phyloP scores from a whole-genome alignment of 208 protist genomes.

The Leishmania tropica region DNA sequence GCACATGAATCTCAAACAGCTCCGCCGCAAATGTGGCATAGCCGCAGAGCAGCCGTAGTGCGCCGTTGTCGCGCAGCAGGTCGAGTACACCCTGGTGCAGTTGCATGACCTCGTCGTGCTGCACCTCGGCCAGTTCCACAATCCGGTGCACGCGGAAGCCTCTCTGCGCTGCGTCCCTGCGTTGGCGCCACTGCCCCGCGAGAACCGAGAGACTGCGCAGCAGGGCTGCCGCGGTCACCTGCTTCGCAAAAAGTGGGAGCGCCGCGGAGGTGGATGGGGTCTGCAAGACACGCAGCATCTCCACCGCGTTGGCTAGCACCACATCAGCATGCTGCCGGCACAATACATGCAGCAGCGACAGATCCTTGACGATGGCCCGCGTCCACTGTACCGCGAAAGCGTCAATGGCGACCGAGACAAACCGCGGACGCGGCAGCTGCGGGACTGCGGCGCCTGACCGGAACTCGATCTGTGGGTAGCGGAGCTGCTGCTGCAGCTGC shows the following conservation, averaged over 20 bases:
- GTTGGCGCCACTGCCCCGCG: conserved; percentile 8
- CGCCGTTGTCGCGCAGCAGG: conserved; percentile 41
- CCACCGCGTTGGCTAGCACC: conserved; percentile 20
- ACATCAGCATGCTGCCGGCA: conserved; percentile 7
- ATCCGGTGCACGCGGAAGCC: not conserved
- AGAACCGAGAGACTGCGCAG: conserved; percentile 21
- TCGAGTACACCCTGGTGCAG: conserved; percentile 24
- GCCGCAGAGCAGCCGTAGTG: conserved; percentile 62
- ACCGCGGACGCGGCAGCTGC: not conserved
- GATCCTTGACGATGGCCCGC: conserved; percentile 3
- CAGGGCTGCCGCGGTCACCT: conserved; percentile 10
- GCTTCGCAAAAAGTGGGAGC: conserved; percentile 20
- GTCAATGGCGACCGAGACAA: conserved; percentile 14
- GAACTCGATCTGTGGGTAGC: not conserved
- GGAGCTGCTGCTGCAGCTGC: conserved; percentile 27
- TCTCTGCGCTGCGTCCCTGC: not conserved
- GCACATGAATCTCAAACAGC: conserved; percentile 48
- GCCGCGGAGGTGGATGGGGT: not conserved
- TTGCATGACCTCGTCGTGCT: conserved; percentile 1
- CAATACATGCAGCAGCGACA: conserved; percentile 1
- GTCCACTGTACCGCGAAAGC: conserved; percentile 23
- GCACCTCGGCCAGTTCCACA: not conserved
- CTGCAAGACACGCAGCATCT: conserved; percentile 19
- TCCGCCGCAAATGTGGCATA: conserved; percentile 56
- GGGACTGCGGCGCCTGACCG: not conserved